phyloP scores from a whole-genome alignment of 2,329 filamentous ascomycete species.

The Xylaria sp. region DNA sequence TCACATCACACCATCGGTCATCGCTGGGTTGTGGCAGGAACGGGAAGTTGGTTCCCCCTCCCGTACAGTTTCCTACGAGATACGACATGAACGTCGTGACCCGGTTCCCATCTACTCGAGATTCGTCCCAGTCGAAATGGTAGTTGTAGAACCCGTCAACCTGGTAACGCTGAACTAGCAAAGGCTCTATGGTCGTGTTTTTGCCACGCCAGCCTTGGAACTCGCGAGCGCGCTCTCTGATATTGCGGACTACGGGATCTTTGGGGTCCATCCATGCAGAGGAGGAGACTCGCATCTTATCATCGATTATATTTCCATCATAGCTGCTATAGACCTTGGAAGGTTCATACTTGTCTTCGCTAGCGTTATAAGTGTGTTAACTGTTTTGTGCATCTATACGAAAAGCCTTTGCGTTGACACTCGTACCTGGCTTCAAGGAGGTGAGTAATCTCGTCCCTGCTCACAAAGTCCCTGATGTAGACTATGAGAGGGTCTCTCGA shows the following conservation, averaged over 20 bases:
- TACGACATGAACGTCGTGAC: conserved; percentile 32
- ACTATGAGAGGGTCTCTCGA: conserved; percentile 31
- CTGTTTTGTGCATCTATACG: not conserved
- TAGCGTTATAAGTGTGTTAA: not conserved
- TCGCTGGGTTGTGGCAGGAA: conserved; percentile 15
- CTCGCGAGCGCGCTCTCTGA: conserved; percentile 16
- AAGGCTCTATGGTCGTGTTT: conserved; percentile 8
- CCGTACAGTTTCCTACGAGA: conserved; percentile 28
- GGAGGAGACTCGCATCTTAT: conserved; percentile 23
- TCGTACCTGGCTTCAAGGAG: conserved; percentile 25
- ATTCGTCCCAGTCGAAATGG: conserved; percentile 28
- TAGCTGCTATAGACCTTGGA: conserved; percentile 27
- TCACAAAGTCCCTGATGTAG: conserved; percentile 25
- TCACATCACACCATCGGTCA: conserved; percentile 30
- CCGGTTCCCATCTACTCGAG: conserved; percentile 13
- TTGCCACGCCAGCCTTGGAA: conserved; percentile 27
- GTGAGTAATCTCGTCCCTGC: conserved; percentile 24
- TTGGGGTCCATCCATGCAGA: conserved; percentile 12
- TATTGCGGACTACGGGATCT: conserved; percentile 20
- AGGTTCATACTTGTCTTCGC: conserved; percentile 23
- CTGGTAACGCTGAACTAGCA: conserved; percentile 25
- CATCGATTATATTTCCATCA: conserved; percentile 16
- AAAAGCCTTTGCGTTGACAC: not conserved
- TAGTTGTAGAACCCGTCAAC: conserved; percentile 31
- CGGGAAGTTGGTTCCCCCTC: conserved; percentile 34